A percentile compares a stretch with the other conserved stretches of the same genome.
Conservation (phyloP, 2,329 filamentous ascomycete genomes). For the Acephala macrosclerotiorum region DNA sequence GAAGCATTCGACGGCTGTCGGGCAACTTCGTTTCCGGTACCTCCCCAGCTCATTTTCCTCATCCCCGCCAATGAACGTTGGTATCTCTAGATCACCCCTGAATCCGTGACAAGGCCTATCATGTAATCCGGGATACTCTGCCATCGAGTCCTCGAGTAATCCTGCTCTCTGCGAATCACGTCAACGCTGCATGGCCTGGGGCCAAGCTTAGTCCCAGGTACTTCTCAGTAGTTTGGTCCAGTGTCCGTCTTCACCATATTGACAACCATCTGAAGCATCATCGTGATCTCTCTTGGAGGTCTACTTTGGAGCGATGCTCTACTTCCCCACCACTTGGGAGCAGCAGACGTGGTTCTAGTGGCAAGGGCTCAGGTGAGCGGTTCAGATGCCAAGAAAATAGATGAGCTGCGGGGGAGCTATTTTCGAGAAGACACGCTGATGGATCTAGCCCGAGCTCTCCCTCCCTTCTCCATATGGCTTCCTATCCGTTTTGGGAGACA, state of each 20-base stretch:
- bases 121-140: constrained; percentile 17
- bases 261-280: not conserved
- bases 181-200: constrained; percentile 15
- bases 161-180: constrained; percentile 21
- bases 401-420: constrained; percentile 23
- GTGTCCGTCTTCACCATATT: not conserved
- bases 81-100: constrained; percentile 21
- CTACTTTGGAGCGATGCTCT: not conserved
- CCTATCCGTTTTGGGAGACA: constrained; percentile 26
- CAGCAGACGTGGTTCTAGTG: not conserved
- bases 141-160: constrained; percentile 20
- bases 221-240: not conserved
- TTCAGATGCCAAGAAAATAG: constrained; percentile 20
- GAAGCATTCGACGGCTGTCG: constrained; percentile 21
- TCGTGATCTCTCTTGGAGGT: not conserved
- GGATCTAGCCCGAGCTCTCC: not conserved
- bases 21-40: constrained; percentile 28
- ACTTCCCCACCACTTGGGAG: constrained; percentile 3
- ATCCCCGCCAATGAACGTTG: constrained; percentile 19
- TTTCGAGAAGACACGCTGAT: constrained; percentile 14
- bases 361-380: not conserved
- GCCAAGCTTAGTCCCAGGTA: not conserved
- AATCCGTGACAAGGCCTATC: constrained; percentile 26
- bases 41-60: constrained; percentile 17
- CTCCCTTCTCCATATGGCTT: constrained; percentile 8